These are phyloP conservation scores for Amanita inopinata DNA, from an alignment of 768 basidiomycete genomes.

Conservation along the genomic window DNA sequence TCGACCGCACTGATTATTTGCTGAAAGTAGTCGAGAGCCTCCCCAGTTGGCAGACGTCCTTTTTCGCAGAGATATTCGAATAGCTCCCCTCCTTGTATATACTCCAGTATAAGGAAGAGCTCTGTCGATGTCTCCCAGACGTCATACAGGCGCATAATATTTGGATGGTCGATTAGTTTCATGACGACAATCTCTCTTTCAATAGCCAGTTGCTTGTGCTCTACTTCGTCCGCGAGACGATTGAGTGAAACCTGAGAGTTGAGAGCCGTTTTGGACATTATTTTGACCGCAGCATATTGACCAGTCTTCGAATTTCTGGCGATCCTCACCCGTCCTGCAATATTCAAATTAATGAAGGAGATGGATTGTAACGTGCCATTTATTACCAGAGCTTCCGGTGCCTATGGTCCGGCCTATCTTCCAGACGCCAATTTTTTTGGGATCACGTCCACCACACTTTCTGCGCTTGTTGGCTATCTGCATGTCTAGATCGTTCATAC, in stretches of 20 bases:
- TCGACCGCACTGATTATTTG: slow-evolving; percentile 89
- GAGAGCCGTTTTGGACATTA: slow-evolving; percentile 71
- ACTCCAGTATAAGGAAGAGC: slow-evolving; percentile 89
- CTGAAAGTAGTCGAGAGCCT: slow-evolving; percentile 82
- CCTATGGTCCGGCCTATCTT: slow-evolving; percentile 81
- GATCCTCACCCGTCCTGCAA: slow-evolving; percentile 80
- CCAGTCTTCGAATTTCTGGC: slow-evolving; percentile 83
- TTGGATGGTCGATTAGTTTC: slow-evolving; percentile 95
- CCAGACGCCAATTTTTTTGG: slow-evolving; percentile 72
- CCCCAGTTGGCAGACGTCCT: slow-evolving; percentile 57
- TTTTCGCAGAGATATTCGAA: slow-evolving; percentile 85
- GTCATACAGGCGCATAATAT: slow-evolving; percentile 90
- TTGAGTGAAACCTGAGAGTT: slow-evolving; percentile 60
- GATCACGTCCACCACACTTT: slow-evolving; percentile 30
- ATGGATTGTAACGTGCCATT: neutral
- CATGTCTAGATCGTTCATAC: neutral
- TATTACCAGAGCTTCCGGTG: slow-evolving; percentile 65
- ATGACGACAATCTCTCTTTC: slow-evolving; percentile 95
- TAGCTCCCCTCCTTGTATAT: slow-evolving; percentile 89
- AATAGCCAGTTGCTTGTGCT: slow-evolving; percentile 69
- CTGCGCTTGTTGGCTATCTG: slow-evolving; percentile 17
- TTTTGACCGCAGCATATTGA: slow-evolving; percentile 90
- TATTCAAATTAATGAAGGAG: neutral
- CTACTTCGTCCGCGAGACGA: slow-evolving; percentile 62
- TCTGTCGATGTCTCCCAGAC: slow-evolving; percentile 93